Evolutionary conservation across 208 protist genomes (phyloP), one percentile per base, ranked within the genome.

Genomic region (Phytomonas francai): DNA sequence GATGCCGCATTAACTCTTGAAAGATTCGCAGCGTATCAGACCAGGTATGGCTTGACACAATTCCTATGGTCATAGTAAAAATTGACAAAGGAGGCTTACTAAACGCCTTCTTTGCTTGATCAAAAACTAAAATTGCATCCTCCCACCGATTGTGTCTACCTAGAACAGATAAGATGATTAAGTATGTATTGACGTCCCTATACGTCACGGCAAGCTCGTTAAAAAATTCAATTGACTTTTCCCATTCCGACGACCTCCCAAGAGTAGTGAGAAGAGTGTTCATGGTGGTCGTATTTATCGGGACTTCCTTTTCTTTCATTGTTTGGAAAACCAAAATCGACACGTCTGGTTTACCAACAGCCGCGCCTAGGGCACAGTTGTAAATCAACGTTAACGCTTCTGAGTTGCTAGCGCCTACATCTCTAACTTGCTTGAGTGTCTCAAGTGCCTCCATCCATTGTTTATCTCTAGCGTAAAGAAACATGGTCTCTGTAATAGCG

Each of bases 331-430:
- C 56, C 16, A 59, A 45, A 30, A 84, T 76, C 16, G 85, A 75
- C 31, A 81, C 75, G 16, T 86, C 79, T 1, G 76, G 70, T 11
- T 81, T 74, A n/a, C 90, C 86, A 22, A 94, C 83, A 0, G 86
- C 80, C 0, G 91, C 83, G 63, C 84, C 87, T 34, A 96, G 66
- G 14, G 84, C 88, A 59, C 91, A 96, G 65, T 96, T 96, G 76
- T 92, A 94, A 9, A 96, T 39, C n/a, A 96, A 76, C 19, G 87
- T 92, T n/a, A 92, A 36, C 19, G 87, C 80, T 5, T 83, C 80
- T 3, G 74, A 59, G 39, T 89, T 81, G 27, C 77, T 73, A 39
- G 65, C 30, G 28, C 59, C 63, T 11, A 67, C n/a, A 8, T 30
- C 51, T 28, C 65, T 63, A 14, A 91, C 68, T 29, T 61, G 30